Evolutionary conservation across 768 basidiomycete species (phyloP).

Genomic region (Holtermannia corniformis): DNA sequence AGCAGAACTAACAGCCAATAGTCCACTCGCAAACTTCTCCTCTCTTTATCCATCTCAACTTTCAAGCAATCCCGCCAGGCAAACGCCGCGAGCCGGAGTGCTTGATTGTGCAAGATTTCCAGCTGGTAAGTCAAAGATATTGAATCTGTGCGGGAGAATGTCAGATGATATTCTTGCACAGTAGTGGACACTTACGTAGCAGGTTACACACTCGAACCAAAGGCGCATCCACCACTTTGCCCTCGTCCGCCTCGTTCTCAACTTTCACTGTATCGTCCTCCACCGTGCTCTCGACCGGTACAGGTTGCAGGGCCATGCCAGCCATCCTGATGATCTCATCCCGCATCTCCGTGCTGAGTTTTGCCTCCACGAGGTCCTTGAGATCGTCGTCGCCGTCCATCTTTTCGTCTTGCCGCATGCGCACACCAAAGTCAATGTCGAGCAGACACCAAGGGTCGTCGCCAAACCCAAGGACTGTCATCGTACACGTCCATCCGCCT

Average conservation of each 20-base stretch:
- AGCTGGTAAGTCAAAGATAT: constrained; percentile 68
- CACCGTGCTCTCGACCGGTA: neutral
- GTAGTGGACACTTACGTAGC: constrained; percentile 54
- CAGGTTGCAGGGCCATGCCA: neutral
- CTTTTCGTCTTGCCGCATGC: constrained; percentile 41
- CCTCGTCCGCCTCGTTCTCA: constrained; percentile 12
- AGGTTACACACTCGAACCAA: constrained; percentile 79
- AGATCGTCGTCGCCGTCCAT: constrained; percentile 37
- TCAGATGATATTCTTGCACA: neutral
- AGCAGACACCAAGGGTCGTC: constrained; percentile 57
- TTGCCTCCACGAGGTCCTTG: neutral
- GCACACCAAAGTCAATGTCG: constrained; percentile 54
- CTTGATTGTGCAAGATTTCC: constrained; percentile 54
- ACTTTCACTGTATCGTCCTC: neutral
- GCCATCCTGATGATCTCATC: neutral
- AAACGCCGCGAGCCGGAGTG: constrained; percentile 23
- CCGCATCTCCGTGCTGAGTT: neutral
- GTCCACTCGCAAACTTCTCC: constrained; percentile 59
- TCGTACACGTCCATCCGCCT: constrained; percentile 23
- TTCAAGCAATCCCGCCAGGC: constrained; percentile 46
- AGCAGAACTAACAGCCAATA: constrained; percentile 67
- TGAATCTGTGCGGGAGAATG: neutral
- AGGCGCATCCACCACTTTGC: constrained; percentile 64
- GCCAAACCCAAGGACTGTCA: constrained; percentile 26
- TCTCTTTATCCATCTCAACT: constrained; percentile 59